Evolutionary conservation across 139 green algal genomes (phyloP).

Genomic region (Volvox reticuliferus): DNA sequence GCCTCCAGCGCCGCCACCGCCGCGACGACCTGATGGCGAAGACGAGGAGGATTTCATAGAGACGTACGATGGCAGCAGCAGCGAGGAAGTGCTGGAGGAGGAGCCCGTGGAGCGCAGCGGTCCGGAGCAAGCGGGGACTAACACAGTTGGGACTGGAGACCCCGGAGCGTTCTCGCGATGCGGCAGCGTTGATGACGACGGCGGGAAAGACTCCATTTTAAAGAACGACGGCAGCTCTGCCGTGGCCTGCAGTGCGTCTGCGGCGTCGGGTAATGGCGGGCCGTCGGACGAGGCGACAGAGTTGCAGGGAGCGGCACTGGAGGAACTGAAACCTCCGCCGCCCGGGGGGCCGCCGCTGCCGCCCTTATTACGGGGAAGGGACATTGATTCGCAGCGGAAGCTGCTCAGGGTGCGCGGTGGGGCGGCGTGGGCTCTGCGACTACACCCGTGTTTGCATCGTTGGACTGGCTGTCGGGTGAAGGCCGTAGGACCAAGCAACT

Average conservation of each 20-base stretch:
- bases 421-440: too few species aligned
- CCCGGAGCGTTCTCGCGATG: background rate
- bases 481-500: too few species aligned
- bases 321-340: constrained; percentile 17
- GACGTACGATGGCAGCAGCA: background rate
- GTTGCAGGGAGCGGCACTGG: background rate
- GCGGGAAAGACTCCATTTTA: background rate
- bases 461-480: too few species aligned
- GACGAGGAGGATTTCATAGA: constrained; percentile 10
- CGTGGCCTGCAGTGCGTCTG: background rate
- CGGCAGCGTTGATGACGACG: background rate
- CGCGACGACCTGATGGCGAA: background rate
- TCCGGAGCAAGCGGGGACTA: background rate
- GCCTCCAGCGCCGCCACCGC: background rate
- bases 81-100: background rate
- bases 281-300: background rate
- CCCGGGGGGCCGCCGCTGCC: constrained; percentile 30
- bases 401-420: constrained; percentile 28
- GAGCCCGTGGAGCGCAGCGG: background rate
- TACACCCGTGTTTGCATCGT: too few species aligned
- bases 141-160: background rate
- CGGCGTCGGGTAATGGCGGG: background rate
- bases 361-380: constrained; percentile 17
- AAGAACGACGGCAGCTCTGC: background rate
- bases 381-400: background rate